phyloP scores from a whole-genome alignment of 768 basidiomycete genomes.

The Phlebiopsis flavidoalba region DNA sequence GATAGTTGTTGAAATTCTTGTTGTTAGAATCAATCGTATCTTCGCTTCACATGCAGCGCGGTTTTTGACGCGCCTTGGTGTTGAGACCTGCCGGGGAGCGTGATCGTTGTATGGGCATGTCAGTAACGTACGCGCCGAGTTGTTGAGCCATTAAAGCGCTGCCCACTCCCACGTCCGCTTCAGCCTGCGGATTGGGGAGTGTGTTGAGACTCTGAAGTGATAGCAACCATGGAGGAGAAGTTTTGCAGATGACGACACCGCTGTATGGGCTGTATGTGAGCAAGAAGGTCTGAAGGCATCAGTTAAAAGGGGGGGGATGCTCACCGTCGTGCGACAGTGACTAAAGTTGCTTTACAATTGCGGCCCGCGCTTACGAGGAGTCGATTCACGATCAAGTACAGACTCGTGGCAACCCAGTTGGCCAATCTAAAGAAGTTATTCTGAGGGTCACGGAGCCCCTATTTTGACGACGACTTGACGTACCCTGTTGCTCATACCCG shows the following conservation, averaged over 20 bases:
- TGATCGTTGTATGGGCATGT: no score
- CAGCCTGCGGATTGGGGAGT: conserved; percentile 84
- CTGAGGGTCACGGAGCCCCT: conserved; percentile 1
- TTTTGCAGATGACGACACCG: conserved; percentile 86
- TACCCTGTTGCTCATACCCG: conserved; percentile 82
- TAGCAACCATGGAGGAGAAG: conserved; percentile 92
- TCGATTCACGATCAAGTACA: conserved; percentile 78
- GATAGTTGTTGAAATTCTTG: conserved; percentile 92
- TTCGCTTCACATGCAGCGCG: conserved; percentile 86
- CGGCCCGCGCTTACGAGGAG: conserved; percentile 74
- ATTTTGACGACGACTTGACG: conserved; percentile 19
- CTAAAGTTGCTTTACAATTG: conserved; percentile 85
- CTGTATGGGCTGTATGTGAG: conserved; percentile 35
- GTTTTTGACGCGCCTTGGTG: no score
- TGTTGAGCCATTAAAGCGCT: conserved; percentile 66
- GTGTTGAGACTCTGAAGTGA: conserved; percentile 94
- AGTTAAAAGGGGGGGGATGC: conserved; percentile 24
- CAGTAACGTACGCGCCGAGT: no score
- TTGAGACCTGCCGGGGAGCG: no score
- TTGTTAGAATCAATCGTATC: conserved; percentile 90
- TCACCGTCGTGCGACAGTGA: conserved; percentile 85
- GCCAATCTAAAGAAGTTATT: conserved; percentile 68
- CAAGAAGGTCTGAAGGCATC: background rate
- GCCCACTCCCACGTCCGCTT: conserved; percentile 92
- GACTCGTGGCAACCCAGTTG: conserved; percentile 87